Evolutionary conservation across 2,329 filamentous ascomycete genomes (phyloP), one percentile per base, ranked within the genome.

Genomic region (Aureobasidium melanogenum): DNA sequence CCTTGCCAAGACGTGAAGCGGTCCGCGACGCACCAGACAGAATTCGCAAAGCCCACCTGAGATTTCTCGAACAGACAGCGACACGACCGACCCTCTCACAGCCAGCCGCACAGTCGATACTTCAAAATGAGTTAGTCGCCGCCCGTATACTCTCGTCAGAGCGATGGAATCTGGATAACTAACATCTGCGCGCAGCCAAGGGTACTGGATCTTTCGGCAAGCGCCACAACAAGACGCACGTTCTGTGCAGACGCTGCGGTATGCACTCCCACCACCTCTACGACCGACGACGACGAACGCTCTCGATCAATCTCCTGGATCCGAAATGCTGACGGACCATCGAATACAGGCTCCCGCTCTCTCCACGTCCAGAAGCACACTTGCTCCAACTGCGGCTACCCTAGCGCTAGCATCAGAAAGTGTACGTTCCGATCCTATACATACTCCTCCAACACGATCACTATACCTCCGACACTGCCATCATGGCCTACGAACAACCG

Each of bases 361-460:
- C 88, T 97, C 81, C 94, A 99, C 88, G 87, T 97, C 83, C 94
- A 99, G 85, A 99, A 99, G 89, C 88, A 96, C 82, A 95, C 91
- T 77, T 99, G 94, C 84, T 80, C 93, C 72, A 85, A 84, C 75
- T 99, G 94, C 85, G 94, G 92, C 78, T 99, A 97, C 83, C 94
- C 94, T 77, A 83, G 91, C 77, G 94, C 94, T 80, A 96, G 96
- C 87, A 92, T 84, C 80, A 88, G 94, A 80, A 95, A 96, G 87
- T 99, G 93, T 97, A 96, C 77, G 93, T 89, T 47, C 22, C 41
- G 43, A 58, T 28, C 24, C 34, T 38, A 32, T 50, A 54, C 36
- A 22, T 38, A n/a, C 26, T 24, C 14, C n/a, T 30, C 44, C 12
- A 4, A 30, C 34, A 9, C 41, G 55, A 58, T 38, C 22, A 58